These are phyloP conservation scores for Plenodomus tracheiphilus DNA, from an alignment of 2,329 filamentous ascomycete genomes.

Conservation along the genomic window DNA sequence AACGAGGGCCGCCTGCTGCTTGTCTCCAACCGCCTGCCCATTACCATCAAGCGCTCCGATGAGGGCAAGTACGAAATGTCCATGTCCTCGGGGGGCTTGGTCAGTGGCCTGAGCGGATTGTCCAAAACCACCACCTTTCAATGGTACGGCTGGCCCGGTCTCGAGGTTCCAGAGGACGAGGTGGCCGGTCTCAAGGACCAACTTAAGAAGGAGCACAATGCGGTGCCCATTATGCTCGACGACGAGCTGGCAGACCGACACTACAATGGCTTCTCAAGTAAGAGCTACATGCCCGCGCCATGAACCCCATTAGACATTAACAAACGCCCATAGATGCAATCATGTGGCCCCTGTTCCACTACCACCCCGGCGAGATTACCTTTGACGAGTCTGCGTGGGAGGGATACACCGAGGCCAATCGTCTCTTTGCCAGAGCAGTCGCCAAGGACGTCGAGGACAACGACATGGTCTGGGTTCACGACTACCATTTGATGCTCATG, in stretches of 20 bases:
- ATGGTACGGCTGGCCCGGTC: conserved; percentile 98
- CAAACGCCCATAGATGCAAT: conserved; percentile 68
- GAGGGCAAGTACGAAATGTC: conserved; percentile 91
- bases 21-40: conserved; percentile 91
- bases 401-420: conserved; percentile 91
- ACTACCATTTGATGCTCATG: conserved; percentile 97
- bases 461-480: conserved; percentile 96
- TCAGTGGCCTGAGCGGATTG: conserved; percentile 88
- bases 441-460: conserved; percentile 87
- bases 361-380: conserved; percentile 96
- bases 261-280: conserved; percentile 98
- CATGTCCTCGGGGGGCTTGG: conserved; percentile 95
- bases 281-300: conserved; percentile 33
- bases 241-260: conserved; percentile 92
- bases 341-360: conserved; percentile 98
- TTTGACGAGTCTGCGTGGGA: conserved; percentile 95
- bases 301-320: conserved; percentile 5
- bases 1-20: conserved; percentile 67
- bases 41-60: conserved; percentile 92
- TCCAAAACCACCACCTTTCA: conserved; percentile 93
- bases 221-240: conserved; percentile 89
- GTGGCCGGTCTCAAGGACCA: conserved; percentile 72
- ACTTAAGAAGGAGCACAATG: conserved; percentile 84
- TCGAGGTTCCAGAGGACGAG: conserved; percentile 87
- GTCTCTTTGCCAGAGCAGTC: conserved; percentile 86